Percentiles rank a stretch among this genome's conserved stretches.
Evolutionary conservation across 768 basidiomycete genomes (phyloP).

Genomic region (Tylopilus cervinicoccineus): DNA sequence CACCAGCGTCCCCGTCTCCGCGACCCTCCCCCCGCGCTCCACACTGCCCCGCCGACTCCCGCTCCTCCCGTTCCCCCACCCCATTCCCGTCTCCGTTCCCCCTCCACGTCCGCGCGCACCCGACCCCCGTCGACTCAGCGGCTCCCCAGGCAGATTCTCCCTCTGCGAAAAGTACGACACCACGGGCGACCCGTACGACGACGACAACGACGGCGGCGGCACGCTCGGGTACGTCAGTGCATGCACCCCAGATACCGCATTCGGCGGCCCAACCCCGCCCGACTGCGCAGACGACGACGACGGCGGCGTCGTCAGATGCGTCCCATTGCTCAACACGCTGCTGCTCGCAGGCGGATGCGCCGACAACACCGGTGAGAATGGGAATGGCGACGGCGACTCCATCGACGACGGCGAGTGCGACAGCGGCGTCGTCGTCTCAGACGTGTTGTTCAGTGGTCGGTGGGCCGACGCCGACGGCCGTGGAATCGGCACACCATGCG

Average conservation of each 20-base stretch:
- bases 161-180: slow-evolving; percentile 41
- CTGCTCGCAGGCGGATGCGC: slow-evolving; percentile 39
- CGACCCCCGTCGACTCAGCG: slow-evolving; percentile 52
- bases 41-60: slow-evolving; percentile 53
- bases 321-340: slow-evolving; percentile 35
- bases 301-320: slow-evolving; percentile 71
- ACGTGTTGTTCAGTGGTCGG: slow-evolving; percentile 45
- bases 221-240: slow-evolving; percentile 76
- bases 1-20: slow-evolving; percentile 60
- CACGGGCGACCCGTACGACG: slow-evolving; percentile 70
- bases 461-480: slow-evolving; percentile 63
- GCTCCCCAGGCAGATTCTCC: slow-evolving; percentile 53
- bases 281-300: slow-evolving; percentile 41
- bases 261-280: slow-evolving; percentile 15
- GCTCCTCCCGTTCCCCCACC: slow-evolving; percentile 21
- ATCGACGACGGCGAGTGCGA: slow-evolving; percentile 66
- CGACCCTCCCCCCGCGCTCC: slow-evolving; percentile 63
- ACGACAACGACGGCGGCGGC: slow-evolving; percentile 77
- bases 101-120: slow-evolving; percentile 34
- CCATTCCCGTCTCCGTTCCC: slow-evolving; percentile 5
- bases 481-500: slow-evolving; percentile 69
- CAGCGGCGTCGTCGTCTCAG: slow-evolving; percentile 56
- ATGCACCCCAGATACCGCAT: slow-evolving; percentile 25
- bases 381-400: slow-evolving; percentile 64
- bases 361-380: slow-evolving; percentile 57